A percentile compares a stretch with the other conserved stretches of the same genome.
Evolutionary conservation across 176 grass and related monocot species (phyloP).

Genomic region (Musa troglodytarum): DNA sequence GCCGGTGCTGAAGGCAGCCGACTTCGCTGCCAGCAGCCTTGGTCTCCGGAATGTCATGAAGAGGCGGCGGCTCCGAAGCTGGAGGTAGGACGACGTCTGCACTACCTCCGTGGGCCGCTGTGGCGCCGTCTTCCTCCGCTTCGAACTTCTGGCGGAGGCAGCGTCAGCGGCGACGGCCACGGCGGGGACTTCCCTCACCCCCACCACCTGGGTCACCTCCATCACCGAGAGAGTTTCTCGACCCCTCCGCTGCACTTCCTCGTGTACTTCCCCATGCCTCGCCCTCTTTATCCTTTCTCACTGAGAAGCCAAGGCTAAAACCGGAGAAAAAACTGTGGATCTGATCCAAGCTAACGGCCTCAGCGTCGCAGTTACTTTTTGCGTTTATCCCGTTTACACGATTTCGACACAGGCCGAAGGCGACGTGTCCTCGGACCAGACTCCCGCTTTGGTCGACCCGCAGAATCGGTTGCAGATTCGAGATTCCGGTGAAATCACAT

Average conservation of each 20-base stretch:
- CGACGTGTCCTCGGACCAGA: neutral
- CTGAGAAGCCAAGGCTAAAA: neutral
- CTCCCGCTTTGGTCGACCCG: neutral
- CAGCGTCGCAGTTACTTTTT: neutral
- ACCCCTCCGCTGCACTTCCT: conserved; percentile 15
- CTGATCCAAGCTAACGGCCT: neutral
- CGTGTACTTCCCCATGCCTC: conserved; percentile 6
- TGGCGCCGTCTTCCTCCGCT: neutral
- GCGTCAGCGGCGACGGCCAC: too few relatives aligned
- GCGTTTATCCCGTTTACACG: neutral
- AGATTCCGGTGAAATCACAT: neutral
- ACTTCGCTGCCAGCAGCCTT: neutral
- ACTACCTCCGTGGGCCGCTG: neutral
- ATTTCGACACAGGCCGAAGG: neutral
- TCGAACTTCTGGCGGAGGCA: neutral
- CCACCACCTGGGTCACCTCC: neutral
- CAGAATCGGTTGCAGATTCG: neutral
- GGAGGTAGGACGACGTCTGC: conserved; percentile 2
- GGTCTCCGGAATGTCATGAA: neutral
- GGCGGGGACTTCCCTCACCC: neutral
- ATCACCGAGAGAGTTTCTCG: neutral
- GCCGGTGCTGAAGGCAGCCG: neutral
- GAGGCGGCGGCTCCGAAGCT: conserved; percentile 11
- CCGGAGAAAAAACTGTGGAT: too few relatives aligned
- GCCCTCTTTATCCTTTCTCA: neutral